Conservation (phyloP, 371 early-diverging fungal genomes). For the Coemansia sp. region DNA sequence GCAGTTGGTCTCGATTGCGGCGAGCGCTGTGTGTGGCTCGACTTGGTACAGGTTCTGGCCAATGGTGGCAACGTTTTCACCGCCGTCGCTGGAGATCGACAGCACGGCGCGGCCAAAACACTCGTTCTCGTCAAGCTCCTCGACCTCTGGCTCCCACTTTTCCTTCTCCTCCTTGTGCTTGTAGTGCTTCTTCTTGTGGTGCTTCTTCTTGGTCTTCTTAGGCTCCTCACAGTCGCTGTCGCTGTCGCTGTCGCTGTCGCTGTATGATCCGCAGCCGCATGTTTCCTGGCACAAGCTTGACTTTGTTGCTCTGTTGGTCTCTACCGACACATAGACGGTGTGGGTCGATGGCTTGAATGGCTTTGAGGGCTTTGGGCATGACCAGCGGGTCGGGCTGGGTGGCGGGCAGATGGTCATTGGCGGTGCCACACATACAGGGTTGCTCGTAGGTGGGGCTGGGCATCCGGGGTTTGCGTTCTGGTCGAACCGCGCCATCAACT, state of each 20-base stretch:
- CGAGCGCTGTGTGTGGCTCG: conserved; percentile 9
- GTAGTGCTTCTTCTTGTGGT: conserved; percentile 8
- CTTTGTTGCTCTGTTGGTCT: conserved; percentile 27
- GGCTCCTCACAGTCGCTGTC: conserved; percentile 13
- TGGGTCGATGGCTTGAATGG: conserved; percentile 17
- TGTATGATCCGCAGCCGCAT: not conserved
- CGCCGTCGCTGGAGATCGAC: conserved; percentile 27
- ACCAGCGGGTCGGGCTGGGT: not conserved
- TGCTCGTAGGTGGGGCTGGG: not conserved
- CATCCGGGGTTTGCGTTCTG: conserved; percentile 1
- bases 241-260: conserved; percentile 10
- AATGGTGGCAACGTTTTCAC: conserved; percentile 25
- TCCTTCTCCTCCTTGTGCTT: conserved; percentile 1
- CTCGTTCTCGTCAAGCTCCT: conserved; percentile 15
- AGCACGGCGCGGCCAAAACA: conserved; percentile 44
- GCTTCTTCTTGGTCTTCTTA: conserved; percentile 24
- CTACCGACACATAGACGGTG: conserved; percentile 44
- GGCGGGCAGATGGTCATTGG: conserved; percentile 11
- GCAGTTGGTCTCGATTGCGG: conserved; percentile 19
- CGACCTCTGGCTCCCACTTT: conserved; percentile 8
- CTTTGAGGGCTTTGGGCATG: conserved; percentile 3
- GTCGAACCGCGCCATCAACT: conserved; percentile 18
- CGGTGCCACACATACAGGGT: not conserved
- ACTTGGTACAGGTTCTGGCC: conserved; percentile 38
- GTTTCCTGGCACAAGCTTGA: not conserved